Base-by-base conservation (phyloP, 768 basidiomycete genomes). In the Strobilomyces echinocephalus region DNA sequence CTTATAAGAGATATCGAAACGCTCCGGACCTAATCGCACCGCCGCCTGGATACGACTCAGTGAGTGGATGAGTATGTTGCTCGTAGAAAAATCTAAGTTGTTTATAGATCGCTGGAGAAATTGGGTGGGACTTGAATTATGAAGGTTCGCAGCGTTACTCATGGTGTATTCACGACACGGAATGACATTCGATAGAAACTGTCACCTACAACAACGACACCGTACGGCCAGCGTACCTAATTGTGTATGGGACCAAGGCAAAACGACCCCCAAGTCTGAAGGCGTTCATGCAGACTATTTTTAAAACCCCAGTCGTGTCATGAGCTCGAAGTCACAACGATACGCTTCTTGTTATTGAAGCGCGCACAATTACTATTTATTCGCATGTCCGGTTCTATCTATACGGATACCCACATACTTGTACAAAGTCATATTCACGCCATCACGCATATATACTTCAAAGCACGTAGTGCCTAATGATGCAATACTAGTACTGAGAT, bases 161-260 rank as follows among this genome's bases (percentile, higher is more conserved):
- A 5, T 28, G 31, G 20, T 21, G 9, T 4, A 8, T 47, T 46
- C 18, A 26, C 11, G 12, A 31, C 28, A 24, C 5, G 28, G 40
- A 46, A 34, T 46, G 40, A 36, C 46, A 41, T 28, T 59, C n/a
- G 8, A 40, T 47, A 69, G 85, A 86, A 65, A 85, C 81, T 4
- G 82, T 85, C 8, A 82, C 84, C 14, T 86, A 86, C 59, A 61
- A 72, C 41, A 84, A 85, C 60, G 83, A 85, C 57, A 83, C 84
- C 28, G 79, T 85, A 58, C 78, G 83, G 8, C 85, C 85, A 16
- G 82, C 82, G 0, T 87, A 79, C 67, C 72, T 86, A 52, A 66
- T 87, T n/a, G 77, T 85, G 18, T 87, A 85, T 59, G 81, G 79
- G 16, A 44, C 64, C 35, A 66, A 70, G 48, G 50, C 61, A 34